phyloP scores from a whole-genome alignment of 768 basidiomycete species.

The Lactifluus rugatus region DNA sequence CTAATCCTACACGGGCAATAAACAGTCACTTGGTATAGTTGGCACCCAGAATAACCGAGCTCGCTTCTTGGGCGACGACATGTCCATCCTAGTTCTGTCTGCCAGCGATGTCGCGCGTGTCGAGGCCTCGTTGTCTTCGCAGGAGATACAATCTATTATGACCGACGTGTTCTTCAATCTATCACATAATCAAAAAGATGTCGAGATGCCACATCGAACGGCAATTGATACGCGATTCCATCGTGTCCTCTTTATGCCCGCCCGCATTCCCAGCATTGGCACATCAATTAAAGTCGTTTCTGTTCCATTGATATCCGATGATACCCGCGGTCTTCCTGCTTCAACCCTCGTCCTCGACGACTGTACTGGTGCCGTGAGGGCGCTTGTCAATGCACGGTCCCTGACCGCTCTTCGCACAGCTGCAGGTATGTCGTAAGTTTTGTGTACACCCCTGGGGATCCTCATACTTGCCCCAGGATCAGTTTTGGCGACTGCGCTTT shows the following conservation, averaged over 20 bases:
- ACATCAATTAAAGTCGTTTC: constrained; percentile 78
- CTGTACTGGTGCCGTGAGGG: constrained; percentile 53
- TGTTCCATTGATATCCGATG: constrained; percentile 41
- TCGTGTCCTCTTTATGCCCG: constrained; percentile 76
- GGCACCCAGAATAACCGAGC: no score
- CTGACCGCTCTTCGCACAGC: constrained; percentile 79
- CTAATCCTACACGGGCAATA: no score
- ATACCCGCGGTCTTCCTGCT: constrained; percentile 54
- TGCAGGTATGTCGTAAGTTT: constrained; percentile 43
- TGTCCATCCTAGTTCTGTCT: constrained; percentile 46
- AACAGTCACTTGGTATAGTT: background rate
- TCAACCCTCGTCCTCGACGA: constrained; percentile 73
- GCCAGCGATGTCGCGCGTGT: constrained; percentile 46
- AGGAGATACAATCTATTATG: constrained; percentile 28
- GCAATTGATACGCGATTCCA: constrained; percentile 44
- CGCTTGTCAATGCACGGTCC: constrained; percentile 65
- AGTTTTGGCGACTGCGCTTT: constrained; percentile 50
- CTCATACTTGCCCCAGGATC: constrained; percentile 40
- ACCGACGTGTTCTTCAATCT: constrained; percentile 18
- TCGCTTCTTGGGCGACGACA: background rate
- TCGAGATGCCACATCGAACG: constrained; percentile 46
- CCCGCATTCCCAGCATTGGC: constrained; percentile 42
- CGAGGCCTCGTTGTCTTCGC: constrained; percentile 35
- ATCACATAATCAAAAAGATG: background rate
- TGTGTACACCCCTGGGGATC: background rate